phyloP scores from a whole-genome alignment of 768 basidiomycete genomes.

The Cantharellus cinnabarinus region DNA sequence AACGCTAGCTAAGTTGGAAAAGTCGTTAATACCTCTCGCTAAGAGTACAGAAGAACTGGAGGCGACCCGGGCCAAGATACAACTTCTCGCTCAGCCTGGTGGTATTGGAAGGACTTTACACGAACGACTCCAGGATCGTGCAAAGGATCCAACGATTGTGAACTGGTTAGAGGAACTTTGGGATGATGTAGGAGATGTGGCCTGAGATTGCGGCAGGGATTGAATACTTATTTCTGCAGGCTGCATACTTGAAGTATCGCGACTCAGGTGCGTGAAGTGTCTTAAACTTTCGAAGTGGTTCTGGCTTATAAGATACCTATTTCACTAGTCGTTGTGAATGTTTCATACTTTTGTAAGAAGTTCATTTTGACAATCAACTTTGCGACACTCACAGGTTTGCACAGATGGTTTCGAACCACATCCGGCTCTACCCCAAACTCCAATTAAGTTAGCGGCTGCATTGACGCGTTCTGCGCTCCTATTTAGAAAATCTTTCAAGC shows the following conservation, averaged over 20 bases:
- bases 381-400: background rate
- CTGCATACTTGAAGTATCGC: slow-evolving; percentile 62
- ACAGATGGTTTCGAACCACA: slow-evolving; percentile 60
- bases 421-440: slow-evolving; percentile 33
- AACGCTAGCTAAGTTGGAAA: slow-evolving; percentile 50
- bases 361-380: background rate
- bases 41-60: slow-evolving; percentile 38
- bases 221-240: slow-evolving; percentile 7
- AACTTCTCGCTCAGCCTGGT: slow-evolving; percentile 36
- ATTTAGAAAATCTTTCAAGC: slow-evolving; percentile 49
- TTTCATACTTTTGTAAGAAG: slow-evolving; percentile 76
- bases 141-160: slow-evolving; percentile 24
- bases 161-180: slow-evolving; percentile 94
- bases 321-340: slow-evolving; percentile 56
- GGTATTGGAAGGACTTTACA: slow-evolving; percentile 28
- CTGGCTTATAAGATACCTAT: background rate
- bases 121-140: slow-evolving; percentile 33
- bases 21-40: slow-evolving; percentile 54
- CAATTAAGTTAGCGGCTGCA: slow-evolving; percentile 47
- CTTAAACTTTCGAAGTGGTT: background rate
- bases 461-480: slow-evolving; percentile 52
- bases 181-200: slow-evolving; percentile 33
- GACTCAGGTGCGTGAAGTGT: slow-evolving; percentile 35
- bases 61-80: slow-evolving; percentile 38
- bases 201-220: background rate